Evolutionary conservation across 805 yeast genomes (phyloP).

Genomic region (Yamadazyma sp.): DNA sequence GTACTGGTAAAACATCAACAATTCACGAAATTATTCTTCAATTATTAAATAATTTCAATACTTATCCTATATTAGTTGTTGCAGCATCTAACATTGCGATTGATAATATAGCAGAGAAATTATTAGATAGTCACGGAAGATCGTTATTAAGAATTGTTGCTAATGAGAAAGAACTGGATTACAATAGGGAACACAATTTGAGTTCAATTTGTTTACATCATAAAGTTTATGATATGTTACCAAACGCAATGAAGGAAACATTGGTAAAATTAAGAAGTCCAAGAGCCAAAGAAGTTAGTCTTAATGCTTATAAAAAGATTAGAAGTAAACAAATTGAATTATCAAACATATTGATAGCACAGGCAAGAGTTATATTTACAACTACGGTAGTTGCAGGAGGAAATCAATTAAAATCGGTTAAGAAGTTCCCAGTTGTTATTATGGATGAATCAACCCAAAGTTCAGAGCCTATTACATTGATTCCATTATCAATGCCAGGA

Average conservation of each 20-base stretch:
- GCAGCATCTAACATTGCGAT: conserved; percentile 77
- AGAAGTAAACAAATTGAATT: conserved; percentile 42
- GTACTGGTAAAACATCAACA: conserved; percentile 50
- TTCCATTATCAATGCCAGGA: conserved; percentile 68
- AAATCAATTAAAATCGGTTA: conserved; percentile 52
- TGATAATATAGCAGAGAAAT: conserved; percentile 71
- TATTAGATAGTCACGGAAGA: conserved; percentile 47
- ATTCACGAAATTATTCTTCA: conserved; percentile 48
- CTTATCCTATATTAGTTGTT: conserved; percentile 65
- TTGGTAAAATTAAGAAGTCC: conserved; percentile 42
- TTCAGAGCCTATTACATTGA: conserved; percentile 67
- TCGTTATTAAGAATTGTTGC: conserved; percentile 59
- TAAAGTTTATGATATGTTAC: conserved; percentile 49
- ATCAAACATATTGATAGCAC: conserved; percentile 51
- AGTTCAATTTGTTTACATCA: conserved; percentile 63
- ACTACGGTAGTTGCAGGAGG: conserved; percentile 76
- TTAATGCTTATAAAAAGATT: conserved; percentile 49
- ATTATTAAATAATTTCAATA: conserved; percentile 50
- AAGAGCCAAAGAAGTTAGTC: conserved; percentile 31
- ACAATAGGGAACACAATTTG: conserved; percentile 53
- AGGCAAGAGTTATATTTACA: conserved; percentile 67
- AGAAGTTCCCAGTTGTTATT: conserved; percentile 60
- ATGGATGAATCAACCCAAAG: conserved; percentile 82
- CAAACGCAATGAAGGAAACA: conserved; percentile 42
- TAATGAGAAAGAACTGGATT: conserved; percentile 58